Percentiles rank a stretch among this genome's conserved stretches.
These are phyloP conservation scores for Tuber brumale DNA, from an alignment of 495 filamentous ascomycete genomes.

Conservation along the genomic window DNA sequence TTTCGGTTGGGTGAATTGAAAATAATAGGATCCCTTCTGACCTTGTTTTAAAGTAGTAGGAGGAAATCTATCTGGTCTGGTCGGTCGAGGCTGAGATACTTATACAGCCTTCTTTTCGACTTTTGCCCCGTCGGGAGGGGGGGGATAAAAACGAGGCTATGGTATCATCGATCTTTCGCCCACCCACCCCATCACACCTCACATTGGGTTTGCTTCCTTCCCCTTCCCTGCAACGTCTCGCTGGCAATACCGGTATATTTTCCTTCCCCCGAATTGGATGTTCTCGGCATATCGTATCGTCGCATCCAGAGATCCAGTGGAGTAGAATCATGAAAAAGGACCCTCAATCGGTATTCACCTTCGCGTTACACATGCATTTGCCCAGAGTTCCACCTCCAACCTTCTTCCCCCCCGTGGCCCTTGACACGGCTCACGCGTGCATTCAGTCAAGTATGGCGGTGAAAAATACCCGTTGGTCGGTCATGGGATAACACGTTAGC, in stretches of 20 bases:
- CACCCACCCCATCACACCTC: background rate
- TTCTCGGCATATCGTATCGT: background rate
- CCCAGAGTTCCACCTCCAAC: background rate
- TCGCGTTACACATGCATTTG: background rate
- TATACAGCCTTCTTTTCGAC: background rate
- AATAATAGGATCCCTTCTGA: background rate
- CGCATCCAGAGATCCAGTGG: background rate
- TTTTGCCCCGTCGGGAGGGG: background rate
- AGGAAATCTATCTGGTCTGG: background rate
- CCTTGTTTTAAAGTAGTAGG: background rate
- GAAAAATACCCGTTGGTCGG: background rate
- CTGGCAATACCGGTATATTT: background rate
- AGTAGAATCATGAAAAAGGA: background rate
- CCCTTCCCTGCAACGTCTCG: slow-evolving; percentile 2
- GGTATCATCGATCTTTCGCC: background rate
- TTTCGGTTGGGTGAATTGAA: slow-evolving; percentile 3
- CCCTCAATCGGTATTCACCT: background rate
- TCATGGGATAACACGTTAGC: slow-evolving; percentile 1
- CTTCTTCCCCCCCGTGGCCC: background rate
- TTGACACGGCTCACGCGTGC: background rate
- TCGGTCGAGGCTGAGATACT: background rate
- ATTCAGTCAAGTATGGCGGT: background rate
- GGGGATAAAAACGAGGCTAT: background rate
- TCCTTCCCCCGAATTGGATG: background rate
- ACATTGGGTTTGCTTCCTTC: background rate